phyloP scores from a whole-genome alignment of 2,329 filamentous ascomycete genomes.

The Fusarium mundagurra region DNA sequence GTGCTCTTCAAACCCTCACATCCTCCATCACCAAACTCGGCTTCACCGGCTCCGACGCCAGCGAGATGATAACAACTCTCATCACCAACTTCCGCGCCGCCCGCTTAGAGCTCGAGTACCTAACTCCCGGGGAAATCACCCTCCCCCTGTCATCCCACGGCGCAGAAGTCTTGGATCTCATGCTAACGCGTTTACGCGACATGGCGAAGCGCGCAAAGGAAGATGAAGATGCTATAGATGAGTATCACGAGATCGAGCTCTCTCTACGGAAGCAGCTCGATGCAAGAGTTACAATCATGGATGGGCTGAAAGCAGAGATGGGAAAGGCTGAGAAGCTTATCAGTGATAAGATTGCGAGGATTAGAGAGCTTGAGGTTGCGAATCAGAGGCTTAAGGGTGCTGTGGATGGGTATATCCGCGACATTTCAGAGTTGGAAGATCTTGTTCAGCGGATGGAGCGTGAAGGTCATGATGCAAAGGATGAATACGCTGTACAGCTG shows the following conservation, averaged over 20 bases:
- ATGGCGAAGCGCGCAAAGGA: slow-evolving; percentile 59
- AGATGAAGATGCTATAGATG: slow-evolving; percentile 65
- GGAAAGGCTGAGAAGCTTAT: slow-evolving; percentile 47
- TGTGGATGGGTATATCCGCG: slow-evolving; percentile 62
- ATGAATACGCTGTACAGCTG: slow-evolving; percentile 47
- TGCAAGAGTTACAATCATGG: slow-evolving; percentile 62
- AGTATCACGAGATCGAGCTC: slow-evolving; percentile 66
- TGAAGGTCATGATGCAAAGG: slow-evolving; percentile 45
- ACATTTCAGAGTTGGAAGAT: slow-evolving; percentile 63
- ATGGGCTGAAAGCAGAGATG: slow-evolving; percentile 57
- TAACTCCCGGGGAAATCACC: slow-evolving; percentile 66
- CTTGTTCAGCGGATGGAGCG: slow-evolving; percentile 61
- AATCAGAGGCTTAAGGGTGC: slow-evolving; percentile 62
- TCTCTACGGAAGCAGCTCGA: slow-evolving; percentile 66
- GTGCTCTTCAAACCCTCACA: slow-evolving; percentile 57
- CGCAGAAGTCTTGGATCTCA: slow-evolving; percentile 64
- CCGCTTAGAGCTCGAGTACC: slow-evolving; percentile 69
- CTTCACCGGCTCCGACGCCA: slow-evolving; percentile 58
- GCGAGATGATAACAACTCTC: slow-evolving; percentile 61
- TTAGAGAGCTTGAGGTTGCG: slow-evolving; percentile 60
- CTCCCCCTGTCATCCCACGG: slow-evolving; percentile 63
- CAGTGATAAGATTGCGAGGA: slow-evolving; percentile 50
- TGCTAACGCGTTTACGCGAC: slow-evolving; percentile 61
- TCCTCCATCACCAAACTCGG: slow-evolving; percentile 59
- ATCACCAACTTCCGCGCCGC: slow-evolving; percentile 63